Evolutionary conservation across 2,329 filamentous ascomycete species (phyloP).

Genomic region (Trichoderma breve): DNA sequence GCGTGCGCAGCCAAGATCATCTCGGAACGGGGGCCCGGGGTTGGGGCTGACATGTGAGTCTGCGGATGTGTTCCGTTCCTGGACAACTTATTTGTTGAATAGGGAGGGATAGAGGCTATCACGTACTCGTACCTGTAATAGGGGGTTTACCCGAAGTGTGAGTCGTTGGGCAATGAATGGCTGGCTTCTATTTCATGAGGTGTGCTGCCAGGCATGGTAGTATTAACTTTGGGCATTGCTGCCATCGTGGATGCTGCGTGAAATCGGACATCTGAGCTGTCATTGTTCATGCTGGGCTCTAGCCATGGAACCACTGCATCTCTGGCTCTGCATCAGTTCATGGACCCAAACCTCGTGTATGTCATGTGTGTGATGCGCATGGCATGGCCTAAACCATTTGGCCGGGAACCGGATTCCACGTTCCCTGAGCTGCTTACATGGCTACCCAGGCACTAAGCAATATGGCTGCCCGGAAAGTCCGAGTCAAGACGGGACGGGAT

Average conservation of each 20-base stretch:
- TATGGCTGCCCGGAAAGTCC: background rate
- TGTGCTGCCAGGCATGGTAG: background rate
- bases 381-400: background rate
- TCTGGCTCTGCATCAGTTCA: background rate
- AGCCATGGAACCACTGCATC: background rate
- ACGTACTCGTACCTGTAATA: background rate
- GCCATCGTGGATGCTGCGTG: background rate
- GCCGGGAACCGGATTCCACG: background rate
- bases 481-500: background rate
- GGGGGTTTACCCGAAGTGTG: background rate
- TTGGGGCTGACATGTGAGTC: conserved; percentile 5
- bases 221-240: background rate
- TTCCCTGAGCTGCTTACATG: background rate
- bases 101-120: background rate
- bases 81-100: background rate
- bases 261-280: background rate
- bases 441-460: background rate
- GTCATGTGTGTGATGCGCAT: background rate
- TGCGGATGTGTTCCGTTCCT: conserved; percentile 1
- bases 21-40: conserved; percentile 1
- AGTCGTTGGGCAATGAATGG: background rate
- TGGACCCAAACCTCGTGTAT: background rate
- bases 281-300: background rate
- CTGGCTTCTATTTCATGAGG: background rate
- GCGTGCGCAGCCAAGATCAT: conserved; percentile 6